Conservation (phyloP, 176 grass and related monocot species). For the Elymus sibiricus region DNA sequence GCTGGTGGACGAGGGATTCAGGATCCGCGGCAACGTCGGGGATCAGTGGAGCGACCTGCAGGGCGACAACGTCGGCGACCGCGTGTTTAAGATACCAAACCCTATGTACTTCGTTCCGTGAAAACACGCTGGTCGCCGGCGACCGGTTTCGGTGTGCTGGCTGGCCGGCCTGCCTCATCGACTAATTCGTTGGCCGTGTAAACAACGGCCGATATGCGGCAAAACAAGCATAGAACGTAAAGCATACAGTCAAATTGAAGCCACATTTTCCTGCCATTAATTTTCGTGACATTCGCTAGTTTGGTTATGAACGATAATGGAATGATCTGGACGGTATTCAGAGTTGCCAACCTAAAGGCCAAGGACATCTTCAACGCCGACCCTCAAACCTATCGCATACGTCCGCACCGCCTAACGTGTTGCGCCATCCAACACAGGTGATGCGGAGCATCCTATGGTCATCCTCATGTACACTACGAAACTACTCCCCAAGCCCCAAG, state of each 20-base stretch:
- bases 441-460: no score
- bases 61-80: constrained; percentile 69
- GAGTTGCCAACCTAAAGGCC: not conserved
- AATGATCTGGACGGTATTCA: not conserved
- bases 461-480: no score
- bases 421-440: no score
- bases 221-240: not conserved
- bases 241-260: not conserved
- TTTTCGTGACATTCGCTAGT: not conserved
- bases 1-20: constrained; percentile 67
- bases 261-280: not conserved
- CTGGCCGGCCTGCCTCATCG: not conserved
- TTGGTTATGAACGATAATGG: not conserved
- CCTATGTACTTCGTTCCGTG: constrained; percentile 94
- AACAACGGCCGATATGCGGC: constrained; percentile 2
- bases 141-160: not conserved
- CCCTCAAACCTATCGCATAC: no score
- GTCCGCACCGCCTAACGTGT: no score
- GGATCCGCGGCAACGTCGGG: constrained; percentile 80
- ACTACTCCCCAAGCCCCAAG: no score
- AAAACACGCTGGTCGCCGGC: not conserved
- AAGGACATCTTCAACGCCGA: no score
- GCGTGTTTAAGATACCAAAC: constrained; percentile 91
- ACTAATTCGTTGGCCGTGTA: not conserved
- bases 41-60: constrained; percentile 95